Conservation (phyloP, 495 filamentous ascomycete species). For the Penicillium antarcticum region DNA sequence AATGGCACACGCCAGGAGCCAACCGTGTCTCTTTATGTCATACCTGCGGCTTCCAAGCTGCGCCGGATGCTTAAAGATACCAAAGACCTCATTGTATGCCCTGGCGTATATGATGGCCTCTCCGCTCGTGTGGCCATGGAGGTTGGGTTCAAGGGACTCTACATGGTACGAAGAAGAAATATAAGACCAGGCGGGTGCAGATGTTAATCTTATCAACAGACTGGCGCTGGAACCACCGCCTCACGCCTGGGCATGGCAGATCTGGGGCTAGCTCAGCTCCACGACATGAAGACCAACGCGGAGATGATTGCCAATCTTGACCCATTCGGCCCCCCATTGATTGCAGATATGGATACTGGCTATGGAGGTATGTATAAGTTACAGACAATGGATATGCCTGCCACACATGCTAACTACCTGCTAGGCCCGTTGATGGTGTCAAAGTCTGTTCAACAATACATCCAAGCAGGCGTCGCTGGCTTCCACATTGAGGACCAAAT, state of each 20-base stretch:
- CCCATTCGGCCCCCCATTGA: constrained; percentile 53
- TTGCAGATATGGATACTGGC: constrained; percentile 70
- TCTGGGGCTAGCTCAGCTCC: constrained; percentile 59
- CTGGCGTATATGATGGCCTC: constrained; percentile 68
- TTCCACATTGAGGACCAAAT: constrained; percentile 74
- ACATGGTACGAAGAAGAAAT: constrained; percentile 63
- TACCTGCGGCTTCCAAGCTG: constrained; percentile 45
- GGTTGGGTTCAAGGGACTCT: constrained; percentile 58
- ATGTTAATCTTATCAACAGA: constrained; percentile 37
- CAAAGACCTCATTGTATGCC: constrained; percentile 50
- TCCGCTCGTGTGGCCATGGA: constrained; percentile 62
- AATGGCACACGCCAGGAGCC: constrained; percentile 32
- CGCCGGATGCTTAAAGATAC: constrained; percentile 41
- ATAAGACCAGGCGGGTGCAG: too few species aligned
- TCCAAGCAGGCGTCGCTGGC: constrained; percentile 64
- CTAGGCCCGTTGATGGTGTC: constrained; percentile 58
- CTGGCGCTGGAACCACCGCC: constrained; percentile 64
- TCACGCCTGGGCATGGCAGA: constrained; percentile 64
- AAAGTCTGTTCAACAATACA: constrained; percentile 62
- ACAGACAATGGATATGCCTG: not conserved
- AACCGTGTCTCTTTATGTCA: constrained; percentile 27
- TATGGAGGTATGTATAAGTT: constrained; percentile 48
- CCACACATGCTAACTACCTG: not conserved
- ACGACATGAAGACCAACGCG: constrained; percentile 65
- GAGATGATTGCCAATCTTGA: constrained; percentile 64